phyloP scores from a whole-genome alignment of 257 asterid genomes.

The Penstemon eatonii region DNA sequence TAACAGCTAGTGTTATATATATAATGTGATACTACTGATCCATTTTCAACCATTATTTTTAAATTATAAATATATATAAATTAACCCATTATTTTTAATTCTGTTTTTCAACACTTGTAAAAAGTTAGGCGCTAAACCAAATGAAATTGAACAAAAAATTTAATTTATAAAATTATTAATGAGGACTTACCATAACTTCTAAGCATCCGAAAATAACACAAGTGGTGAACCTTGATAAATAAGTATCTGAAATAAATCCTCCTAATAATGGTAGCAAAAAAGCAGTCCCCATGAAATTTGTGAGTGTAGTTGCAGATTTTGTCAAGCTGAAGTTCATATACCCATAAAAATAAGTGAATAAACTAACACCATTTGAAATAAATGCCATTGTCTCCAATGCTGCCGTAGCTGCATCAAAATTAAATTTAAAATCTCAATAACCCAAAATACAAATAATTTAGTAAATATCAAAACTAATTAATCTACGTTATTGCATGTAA shows the following conservation, averaged over 20 bases:
- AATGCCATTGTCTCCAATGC: conserved; percentile 61
- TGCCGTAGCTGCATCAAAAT: conserved; percentile 46
- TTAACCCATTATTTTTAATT: no score
- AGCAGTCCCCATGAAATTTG: conserved; percentile 63
- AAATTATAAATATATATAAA: no score
- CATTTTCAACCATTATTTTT: no score
- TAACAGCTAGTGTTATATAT: no score
- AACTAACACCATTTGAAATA: conserved; percentile 53
- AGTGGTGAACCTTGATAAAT: conserved; percentile 63
- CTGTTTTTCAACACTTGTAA: no score
- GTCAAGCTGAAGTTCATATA: conserved; percentile 62
- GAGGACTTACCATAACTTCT: conserved; percentile 48
- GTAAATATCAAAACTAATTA: neutral
- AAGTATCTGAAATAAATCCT: conserved; percentile 61
- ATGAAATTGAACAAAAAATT: no score
- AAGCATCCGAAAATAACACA: conserved; percentile 52
- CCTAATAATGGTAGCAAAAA: conserved; percentile 54
- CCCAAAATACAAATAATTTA: neutral
- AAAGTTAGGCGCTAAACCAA: no score
- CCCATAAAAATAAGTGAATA: conserved; percentile 61
- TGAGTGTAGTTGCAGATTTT: conserved; percentile 61
- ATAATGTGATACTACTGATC: no score
- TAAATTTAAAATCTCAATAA: conserved; percentile 7
- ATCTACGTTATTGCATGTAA: neutral
- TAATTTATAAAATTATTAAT: neutral